Evolutionary conservation across 176 grass and related monocot species (phyloP).

Genomic region (Triticum monococcum): DNA sequence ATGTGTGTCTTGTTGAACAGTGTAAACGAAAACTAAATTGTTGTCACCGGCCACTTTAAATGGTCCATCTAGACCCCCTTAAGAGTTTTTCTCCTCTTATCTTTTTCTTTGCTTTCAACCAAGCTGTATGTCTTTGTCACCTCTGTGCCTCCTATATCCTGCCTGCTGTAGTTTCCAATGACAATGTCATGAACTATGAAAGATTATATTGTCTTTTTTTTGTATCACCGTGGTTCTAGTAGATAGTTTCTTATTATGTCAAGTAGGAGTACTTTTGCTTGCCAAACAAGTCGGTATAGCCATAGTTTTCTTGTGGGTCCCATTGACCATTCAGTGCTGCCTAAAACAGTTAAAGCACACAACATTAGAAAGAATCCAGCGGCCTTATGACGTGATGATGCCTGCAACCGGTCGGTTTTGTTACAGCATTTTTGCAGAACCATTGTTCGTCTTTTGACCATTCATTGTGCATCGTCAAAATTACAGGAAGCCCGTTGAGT

Average conservation of each 20-base stretch:
- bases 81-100: background rate
- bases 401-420: background rate
- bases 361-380: background rate
- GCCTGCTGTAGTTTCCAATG: background rate
- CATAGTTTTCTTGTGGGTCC: conserved; percentile 15
- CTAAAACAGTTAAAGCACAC: background rate
- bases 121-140: background rate
- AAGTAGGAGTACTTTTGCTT: background rate
- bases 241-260: background rate
- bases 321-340: background rate
- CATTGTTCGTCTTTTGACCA: background rate
- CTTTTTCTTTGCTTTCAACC: background rate
- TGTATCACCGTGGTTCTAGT: background rate
- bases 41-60: background rate
- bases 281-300: background rate
- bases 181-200: background rate
- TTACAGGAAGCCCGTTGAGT: conserved; percentile 67
- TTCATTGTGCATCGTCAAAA: background rate
- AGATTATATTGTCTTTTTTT: background rate
- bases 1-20: background rate
- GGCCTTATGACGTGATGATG: background rate
- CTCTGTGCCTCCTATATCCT: background rate
- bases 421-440: background rate
- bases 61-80: background rate
- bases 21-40: background rate